Evolutionary conservation across 2,329 filamentous ascomycete genomes (phyloP), one percentile per base, ranked within the genome.

Genomic region (Penicillium brasilianum): DNA sequence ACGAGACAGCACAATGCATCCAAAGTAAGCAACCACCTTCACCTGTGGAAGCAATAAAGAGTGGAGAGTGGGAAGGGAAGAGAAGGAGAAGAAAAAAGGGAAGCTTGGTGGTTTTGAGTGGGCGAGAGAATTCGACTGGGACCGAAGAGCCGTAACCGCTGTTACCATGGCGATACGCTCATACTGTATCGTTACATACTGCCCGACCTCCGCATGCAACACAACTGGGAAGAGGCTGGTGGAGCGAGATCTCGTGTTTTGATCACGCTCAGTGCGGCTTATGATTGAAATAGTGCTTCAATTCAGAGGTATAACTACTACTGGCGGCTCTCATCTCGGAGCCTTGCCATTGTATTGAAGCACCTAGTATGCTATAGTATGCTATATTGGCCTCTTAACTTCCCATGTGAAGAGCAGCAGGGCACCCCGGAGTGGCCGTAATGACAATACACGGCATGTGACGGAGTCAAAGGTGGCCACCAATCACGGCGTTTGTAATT

Each of bases 81-180:
- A 70, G 69, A 66, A 72, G 69, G 68, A 69, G 69, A 72, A 72
- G 70, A 73, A 75, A 75, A 72, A 74, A 76, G 72, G 68, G 71
- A 76, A 77, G 75, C 72, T 74, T 74, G 74, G 69, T 67, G 73
- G 70, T 74, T 74, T 74, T 73, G 70, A 73, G 70, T 73, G 72
- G 74, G 71, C 72, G 70, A 72, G 69, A 72, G 67, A 64, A 70
- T 54, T 54, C 52, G 71, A 75, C 74, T 74, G 74, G 74, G 74
- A 71, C 72, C 71, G 71, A 73, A 70, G 69, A 73, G 67, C 75
- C 74, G 75, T 75, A 76, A 76, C 68, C 74, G 74, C 73, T 68
- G 63, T 74, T 72, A 75, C 74, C 70, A 66, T 69, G 71, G 72
- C 59, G 67, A 66, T 66, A 68, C 68, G 30, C 25, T 16, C 55